Base-by-base conservation (phyloP, 441 rosid species). In the Gossypium gossypioides region DNA sequence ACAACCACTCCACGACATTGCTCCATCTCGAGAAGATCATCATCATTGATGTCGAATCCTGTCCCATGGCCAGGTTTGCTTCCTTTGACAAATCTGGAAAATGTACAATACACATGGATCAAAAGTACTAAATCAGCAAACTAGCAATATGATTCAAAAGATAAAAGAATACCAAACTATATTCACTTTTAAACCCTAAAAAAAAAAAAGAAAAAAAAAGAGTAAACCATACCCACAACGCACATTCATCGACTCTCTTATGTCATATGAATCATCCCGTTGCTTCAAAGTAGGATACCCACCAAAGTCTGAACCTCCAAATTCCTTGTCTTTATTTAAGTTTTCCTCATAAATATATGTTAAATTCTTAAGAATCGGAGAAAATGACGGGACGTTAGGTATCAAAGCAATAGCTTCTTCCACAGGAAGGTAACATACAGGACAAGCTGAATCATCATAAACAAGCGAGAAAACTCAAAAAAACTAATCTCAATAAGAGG, bases 241-340 rank as follows among this genome's bases (percentile, higher is more conserved):
- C 81, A 92, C 78, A 25, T 64, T 84, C 96, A 92, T 92, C 13
- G 88, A 85, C 75, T 89, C 95, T 77, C 81, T 87, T 80, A 89
- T 81, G 67, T 90, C 84, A 79, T 82, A 90, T 72, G 93, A 90
- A 68, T 89, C 92, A 72, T 74, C 84, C 81, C 97, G 85, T 61
- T 89, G 86, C 67, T 77, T 81, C 73, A 91, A 71, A 75, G 95
- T 84, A 73, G 96, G 92, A 80, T 84, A 92, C 51, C 97, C 97
- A 74, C 97, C 95, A 77, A 92, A 92, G 19, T 89, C 91, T 0
- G 96, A 92, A 62, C 97, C 96, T 77, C 97, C 96, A 72, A 89
- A 90, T 76, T 84, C 91, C 29, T 80, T 79, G 9, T 81, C 79
- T 75, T 77, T 87, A 68, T 77, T 85, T 52, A 79, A 61, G 9